Evolutionary conservation across 441 rosid genomes (phyloP).

Genomic region (Hypseocharis bilobata): DNA sequence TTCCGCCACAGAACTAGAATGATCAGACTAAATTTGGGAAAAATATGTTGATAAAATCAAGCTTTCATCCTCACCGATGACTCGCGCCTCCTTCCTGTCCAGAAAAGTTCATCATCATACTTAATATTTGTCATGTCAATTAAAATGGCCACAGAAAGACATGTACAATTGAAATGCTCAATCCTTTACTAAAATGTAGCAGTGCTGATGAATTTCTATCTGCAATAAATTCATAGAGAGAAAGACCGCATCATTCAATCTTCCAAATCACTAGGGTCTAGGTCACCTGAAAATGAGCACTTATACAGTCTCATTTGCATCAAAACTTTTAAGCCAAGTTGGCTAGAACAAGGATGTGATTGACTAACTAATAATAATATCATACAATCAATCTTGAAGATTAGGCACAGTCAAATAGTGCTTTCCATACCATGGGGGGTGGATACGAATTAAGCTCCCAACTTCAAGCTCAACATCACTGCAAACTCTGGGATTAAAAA

Average conservation of each 20-base stretch:
- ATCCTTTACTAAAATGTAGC: background rate
- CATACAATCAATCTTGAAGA: too few species aligned
- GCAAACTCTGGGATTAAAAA: conserved; percentile 69
- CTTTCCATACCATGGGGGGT: conserved; percentile 59
- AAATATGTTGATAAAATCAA: conserved; percentile 49
- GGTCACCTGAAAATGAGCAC: background rate
- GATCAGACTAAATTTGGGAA: conserved; percentile 27
- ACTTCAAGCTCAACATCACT: conserved; percentile 65
- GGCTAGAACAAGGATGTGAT: too few species aligned
- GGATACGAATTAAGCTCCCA: conserved; percentile 52
- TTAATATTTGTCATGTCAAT: background rate
- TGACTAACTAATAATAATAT: too few species aligned
- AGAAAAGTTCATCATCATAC: conserved; percentile 13
- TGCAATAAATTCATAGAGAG: background rate
- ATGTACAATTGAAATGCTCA: background rate
- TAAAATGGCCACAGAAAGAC: background rate
- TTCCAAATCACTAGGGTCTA: background rate
- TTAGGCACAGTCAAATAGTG: background rate
- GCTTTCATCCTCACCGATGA: conserved; percentile 30
- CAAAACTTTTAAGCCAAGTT: too few species aligned
- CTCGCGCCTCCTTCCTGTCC: conserved; percentile 64
- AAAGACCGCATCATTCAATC: background rate
- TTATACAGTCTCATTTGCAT: background rate
- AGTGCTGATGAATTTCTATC: background rate
- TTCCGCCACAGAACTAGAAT: background rate